These are phyloP conservation scores for Populus pruinosa DNA, from an alignment of 345 rosid species.

Conservation along the genomic window DNA sequence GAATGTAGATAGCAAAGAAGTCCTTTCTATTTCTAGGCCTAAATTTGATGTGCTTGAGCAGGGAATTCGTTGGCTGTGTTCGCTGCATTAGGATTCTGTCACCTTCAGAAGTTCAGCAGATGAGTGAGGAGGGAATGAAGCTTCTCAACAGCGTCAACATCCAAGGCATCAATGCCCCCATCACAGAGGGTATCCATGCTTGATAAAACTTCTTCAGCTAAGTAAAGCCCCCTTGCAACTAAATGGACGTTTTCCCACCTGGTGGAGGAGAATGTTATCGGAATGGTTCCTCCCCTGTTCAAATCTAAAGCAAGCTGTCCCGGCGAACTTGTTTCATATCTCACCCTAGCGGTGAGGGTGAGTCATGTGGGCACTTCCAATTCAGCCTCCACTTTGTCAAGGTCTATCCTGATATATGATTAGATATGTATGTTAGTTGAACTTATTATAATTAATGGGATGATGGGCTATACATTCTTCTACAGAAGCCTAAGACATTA, in stretches of 20 bases:
- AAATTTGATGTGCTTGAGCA: slow-evolving; percentile 15
- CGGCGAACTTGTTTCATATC: background rate
- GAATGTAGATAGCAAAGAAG: background rate
- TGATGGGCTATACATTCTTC: background rate
- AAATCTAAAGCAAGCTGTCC: background rate
- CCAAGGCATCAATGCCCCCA: slow-evolving; percentile 39
- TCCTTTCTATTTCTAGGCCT: background rate
- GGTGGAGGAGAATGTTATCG: background rate
- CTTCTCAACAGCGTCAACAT: slow-evolving; percentile 68
- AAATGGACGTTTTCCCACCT: background rate
- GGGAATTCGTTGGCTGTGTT: slow-evolving; percentile 96
- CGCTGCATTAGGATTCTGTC: slow-evolving; percentile 95
- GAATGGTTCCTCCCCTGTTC: background rate
- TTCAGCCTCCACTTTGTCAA: background rate
- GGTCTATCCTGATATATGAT: background rate
- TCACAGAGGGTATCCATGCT: slow-evolving; percentile 27
- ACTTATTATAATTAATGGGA: background rate
- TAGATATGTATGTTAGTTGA: background rate
- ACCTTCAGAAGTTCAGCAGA: slow-evolving; percentile 92
- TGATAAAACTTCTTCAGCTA: background rate
- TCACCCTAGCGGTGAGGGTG: background rate
- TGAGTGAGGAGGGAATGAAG: slow-evolving; percentile 99
- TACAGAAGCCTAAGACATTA: background rate
- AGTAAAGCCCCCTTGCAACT: background rate
- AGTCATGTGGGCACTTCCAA: background rate